Evolutionary conservation across 768 basidiomycete species (phyloP).

Genomic region (Fistulinella prunicolor): DNA sequence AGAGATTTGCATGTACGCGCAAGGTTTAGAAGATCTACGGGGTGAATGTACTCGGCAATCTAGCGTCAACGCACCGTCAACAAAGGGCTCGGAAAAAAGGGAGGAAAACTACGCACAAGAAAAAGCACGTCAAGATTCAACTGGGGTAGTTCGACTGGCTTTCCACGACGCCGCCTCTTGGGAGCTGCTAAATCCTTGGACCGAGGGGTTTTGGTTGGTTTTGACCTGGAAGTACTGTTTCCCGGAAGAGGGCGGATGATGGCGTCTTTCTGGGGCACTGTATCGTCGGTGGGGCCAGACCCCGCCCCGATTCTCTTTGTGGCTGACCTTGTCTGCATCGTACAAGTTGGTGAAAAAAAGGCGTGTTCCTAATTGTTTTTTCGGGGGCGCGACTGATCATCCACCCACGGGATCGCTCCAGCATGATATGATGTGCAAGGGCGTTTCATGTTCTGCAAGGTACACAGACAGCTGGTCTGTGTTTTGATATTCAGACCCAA

Average conservation of each 20-base stretch:
- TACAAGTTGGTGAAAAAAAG: background rate
- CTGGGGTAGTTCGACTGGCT: slow-evolving; percentile 1
- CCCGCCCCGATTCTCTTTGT: background rate
- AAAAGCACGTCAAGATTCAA: slow-evolving; percentile 13
- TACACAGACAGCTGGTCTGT: too few species aligned
- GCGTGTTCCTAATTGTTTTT: too few species aligned
- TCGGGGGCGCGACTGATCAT: too few species aligned
- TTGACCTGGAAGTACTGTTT: background rate
- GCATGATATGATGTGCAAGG: too few species aligned
- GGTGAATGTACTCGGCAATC: slow-evolving; percentile 40
- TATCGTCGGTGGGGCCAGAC: background rate
- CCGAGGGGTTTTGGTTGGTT: background rate
- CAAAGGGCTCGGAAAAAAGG: background rate
- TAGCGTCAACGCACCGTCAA: slow-evolving; percentile 11
- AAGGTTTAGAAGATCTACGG: slow-evolving; percentile 30
- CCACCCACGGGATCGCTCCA: too few species aligned
- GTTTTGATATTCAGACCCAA: too few species aligned
- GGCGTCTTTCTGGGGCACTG: background rate
- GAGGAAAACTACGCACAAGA: slow-evolving; percentile 1
- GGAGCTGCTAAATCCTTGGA: background rate
- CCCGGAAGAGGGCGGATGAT: background rate
- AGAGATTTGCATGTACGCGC: slow-evolving; percentile 39
- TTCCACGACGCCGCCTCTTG: slow-evolving; percentile 1
- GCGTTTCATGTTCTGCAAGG: too few species aligned
- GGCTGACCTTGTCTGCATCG: slow-evolving; percentile 1